These are phyloP conservation scores for Salix suchowensis DNA, from an alignment of 345 rosid genomes.

Conservation along the genomic window DNA sequence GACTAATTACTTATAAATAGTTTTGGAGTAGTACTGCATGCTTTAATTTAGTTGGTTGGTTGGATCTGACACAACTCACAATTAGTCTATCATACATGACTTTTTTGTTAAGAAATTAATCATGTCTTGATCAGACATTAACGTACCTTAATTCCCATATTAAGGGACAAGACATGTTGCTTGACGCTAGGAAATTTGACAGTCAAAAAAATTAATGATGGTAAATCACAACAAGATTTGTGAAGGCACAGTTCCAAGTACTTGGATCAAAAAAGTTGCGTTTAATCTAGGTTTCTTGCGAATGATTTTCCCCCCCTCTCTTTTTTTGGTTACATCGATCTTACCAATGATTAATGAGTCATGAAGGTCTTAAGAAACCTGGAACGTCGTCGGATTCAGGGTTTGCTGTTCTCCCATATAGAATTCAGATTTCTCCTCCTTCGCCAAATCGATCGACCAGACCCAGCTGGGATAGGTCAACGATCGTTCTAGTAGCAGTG, in stretches of 20 bases:
- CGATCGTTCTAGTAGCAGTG: background rate
- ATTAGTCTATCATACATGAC: slow-evolving; percentile 12
- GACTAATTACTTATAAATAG: background rate
- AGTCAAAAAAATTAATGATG: background rate
- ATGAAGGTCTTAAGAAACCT: background rate
- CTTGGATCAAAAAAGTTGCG: slow-evolving; percentile 10
- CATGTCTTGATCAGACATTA: background rate
- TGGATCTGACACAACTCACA: slow-evolving; percentile 27
- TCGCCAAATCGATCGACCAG: background rate
- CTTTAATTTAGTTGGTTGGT: background rate
- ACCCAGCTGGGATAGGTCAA: background rate
- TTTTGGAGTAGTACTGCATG: background rate
- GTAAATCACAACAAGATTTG: background rate
- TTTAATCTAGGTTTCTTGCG: slow-evolving; percentile 4
- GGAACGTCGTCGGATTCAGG: background rate
- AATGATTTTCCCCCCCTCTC: background rate
- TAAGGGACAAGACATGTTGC: slow-evolving; percentile 15
- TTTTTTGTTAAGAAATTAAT: slow-evolving; percentile 1
- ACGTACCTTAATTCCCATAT: background rate
- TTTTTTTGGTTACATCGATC: background rate
- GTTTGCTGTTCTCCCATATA: background rate
- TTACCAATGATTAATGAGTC: background rate
- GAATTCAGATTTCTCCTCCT: background rate
- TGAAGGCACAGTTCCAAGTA: slow-evolving; percentile 11
- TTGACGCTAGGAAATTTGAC: background rate